Evolutionary conservation across 805 yeast genomes (phyloP).

Genomic region (Metschnikowia cubensis): DNA sequence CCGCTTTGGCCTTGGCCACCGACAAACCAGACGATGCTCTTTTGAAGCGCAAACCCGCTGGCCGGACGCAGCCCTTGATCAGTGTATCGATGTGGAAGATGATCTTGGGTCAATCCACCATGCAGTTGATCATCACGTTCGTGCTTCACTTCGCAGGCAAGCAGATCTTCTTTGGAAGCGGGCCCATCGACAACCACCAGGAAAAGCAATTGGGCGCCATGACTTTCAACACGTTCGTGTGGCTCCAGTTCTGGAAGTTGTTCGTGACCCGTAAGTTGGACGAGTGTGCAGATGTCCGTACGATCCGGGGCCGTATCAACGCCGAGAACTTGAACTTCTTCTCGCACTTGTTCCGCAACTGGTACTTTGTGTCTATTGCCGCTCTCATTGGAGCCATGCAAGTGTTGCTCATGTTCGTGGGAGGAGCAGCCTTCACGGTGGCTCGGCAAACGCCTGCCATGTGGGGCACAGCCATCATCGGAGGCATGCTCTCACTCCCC

Average conservation of each 20-base stretch:
- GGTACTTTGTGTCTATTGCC: conserved; percentile 73
- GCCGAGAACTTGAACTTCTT: conserved; percentile 73
- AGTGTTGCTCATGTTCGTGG: conserved; percentile 88
- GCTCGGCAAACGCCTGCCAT: conserved; percentile 72
- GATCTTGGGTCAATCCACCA: conserved; percentile 82
- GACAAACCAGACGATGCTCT: conserved; percentile 89
- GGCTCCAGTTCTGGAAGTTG: conserved; percentile 95
- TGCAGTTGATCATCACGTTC: conserved; percentile 79
- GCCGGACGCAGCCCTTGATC: conserved; percentile 74
- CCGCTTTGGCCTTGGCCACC: conserved; percentile 95
- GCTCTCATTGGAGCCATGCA: conserved; percentile 78
- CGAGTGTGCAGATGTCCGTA: conserved; percentile 68
- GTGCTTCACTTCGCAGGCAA: conserved; percentile 76
- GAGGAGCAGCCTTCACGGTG: conserved; percentile 92
- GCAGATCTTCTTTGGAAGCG: conserved; percentile 46
- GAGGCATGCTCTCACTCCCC: conserved; percentile 81
- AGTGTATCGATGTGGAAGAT: conserved; percentile 96
- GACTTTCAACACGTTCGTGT: conserved; percentile 94
- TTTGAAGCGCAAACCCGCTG: conserved; percentile 77
- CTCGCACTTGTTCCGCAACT: conserved; percentile 75
- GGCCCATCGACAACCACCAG: conserved; percentile 39
- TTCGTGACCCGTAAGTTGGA: conserved; percentile 88
- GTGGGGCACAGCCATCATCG: conserved; percentile 86
- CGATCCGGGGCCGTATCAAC: conserved; percentile 56
- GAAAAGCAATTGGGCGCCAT: conserved; percentile 66